Percentiles rank a stretch among this genome's conserved stretches.
Conservation (phyloP, 768 basidiomycete genomes). For the Hericium alpestre region DNA sequence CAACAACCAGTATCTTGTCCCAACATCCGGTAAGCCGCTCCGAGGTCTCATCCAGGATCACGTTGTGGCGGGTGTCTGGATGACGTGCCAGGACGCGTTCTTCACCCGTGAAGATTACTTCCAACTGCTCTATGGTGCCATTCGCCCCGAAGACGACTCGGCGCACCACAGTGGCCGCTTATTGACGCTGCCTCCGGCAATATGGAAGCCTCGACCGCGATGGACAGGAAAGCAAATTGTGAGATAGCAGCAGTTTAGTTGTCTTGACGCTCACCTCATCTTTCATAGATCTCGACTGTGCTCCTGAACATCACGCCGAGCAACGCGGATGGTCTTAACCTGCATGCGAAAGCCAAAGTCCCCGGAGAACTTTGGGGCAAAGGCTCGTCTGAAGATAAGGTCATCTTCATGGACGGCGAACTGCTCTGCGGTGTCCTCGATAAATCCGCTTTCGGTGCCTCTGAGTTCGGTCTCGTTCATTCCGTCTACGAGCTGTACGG, state of each 20-base stretch:
- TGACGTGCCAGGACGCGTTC: constrained; percentile 92
- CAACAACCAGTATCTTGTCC: constrained; percentile 97
- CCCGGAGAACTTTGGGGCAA: constrained; percentile 78
- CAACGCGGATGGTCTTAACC: constrained; percentile 70
- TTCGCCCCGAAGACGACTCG: constrained; percentile 77
- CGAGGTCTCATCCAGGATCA: constrained; percentile 98
- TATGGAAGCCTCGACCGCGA: constrained; percentile 82
- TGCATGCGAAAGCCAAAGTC: constrained; percentile 82
- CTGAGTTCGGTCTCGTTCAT: constrained; percentile 92
- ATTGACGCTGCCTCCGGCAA: constrained; percentile 76
- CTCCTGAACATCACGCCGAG: constrained; percentile 83
- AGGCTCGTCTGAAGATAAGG: constrained; percentile 71
- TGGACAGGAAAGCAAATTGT: constrained; percentile 99
- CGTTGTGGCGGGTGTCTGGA: constrained; percentile 98
- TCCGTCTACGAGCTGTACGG: constrained; percentile 96
- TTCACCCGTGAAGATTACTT: constrained; percentile 94
- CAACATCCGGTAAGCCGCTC: constrained; percentile 94
- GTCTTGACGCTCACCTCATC: not conserved
- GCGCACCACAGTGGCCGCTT: constrained; percentile 47
- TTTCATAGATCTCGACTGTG: constrained; percentile 78
- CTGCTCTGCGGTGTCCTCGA: constrained; percentile 89
- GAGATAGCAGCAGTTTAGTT: constrained; percentile 19
- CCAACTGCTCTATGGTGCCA: constrained; percentile 89
- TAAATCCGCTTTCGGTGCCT: constrained; percentile 95
- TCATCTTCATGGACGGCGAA: constrained; percentile 87